phyloP scores from a whole-genome alignment of 1,284 basidiomycete species.

The Tylopilus sp. region DNA sequence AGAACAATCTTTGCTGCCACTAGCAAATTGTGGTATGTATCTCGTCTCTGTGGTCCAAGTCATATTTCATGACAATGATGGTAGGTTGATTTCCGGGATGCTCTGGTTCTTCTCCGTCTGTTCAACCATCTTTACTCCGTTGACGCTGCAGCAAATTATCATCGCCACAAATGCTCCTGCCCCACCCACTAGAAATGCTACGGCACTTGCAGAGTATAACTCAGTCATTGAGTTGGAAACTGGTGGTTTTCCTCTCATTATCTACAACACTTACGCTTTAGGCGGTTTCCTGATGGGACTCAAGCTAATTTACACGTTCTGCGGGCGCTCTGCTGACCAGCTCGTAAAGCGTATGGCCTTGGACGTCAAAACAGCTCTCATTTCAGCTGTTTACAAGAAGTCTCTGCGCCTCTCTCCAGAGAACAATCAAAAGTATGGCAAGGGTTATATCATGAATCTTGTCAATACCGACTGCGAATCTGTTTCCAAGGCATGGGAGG shows the following conservation, averaged over 20 bases:
- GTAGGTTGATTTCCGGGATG: slow-evolving; percentile 26
- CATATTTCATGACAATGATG: slow-evolving; percentile 1
- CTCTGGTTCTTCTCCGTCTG: slow-evolving; percentile 29
- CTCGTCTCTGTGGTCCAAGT: neutral
- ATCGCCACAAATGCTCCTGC: slow-evolving; percentile 20
- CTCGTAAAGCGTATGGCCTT: slow-evolving; percentile 30
- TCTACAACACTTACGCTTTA: slow-evolving; percentile 25
- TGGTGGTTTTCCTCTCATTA: slow-evolving; percentile 28
- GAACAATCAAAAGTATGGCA: slow-evolving; percentile 26
- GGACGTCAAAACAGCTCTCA: slow-evolving; percentile 29
- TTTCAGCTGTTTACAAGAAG: slow-evolving; percentile 32
- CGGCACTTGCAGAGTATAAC: slow-evolving; percentile 22
- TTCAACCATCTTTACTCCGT: slow-evolving; percentile 22
- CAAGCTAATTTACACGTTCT: slow-evolving; percentile 24
- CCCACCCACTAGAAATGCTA: slow-evolving; percentile 17
- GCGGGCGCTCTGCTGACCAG: slow-evolving; percentile 29
- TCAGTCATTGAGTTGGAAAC: slow-evolving; percentile 18
- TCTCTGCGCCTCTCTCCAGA: slow-evolving; percentile 27
- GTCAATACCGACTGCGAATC: slow-evolving; percentile 31
- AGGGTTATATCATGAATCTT: slow-evolving; percentile 29
- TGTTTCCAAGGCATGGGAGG: slow-evolving; percentile 29
- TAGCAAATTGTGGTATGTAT: slow-evolving; percentile 15
- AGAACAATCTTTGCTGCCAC: slow-evolving; percentile 17
- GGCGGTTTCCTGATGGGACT: slow-evolving; percentile 24
- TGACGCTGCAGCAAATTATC: slow-evolving; percentile 29